A percentile compares a stretch with the other conserved stretches of the same genome.
Conservation (phyloP, 2,329 filamentous ascomycete species). For the Talaromyces piceae region DNA sequence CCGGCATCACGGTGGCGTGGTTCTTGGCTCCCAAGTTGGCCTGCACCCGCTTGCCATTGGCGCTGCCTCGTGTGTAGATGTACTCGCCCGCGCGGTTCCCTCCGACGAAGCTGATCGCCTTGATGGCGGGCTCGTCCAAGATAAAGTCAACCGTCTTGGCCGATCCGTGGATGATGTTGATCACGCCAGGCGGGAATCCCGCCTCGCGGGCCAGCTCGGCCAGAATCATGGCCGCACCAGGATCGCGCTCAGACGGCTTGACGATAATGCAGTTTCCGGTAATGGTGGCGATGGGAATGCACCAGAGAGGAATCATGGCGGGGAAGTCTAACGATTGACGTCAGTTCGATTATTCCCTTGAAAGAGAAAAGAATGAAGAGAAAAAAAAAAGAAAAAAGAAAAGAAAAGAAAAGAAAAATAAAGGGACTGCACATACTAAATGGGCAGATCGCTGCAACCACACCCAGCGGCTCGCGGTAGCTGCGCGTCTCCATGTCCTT, state of each 20-base stretch:
- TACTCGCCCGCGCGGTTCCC: slow-evolving; percentile 60
- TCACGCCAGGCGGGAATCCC: slow-evolving; percentile 54
- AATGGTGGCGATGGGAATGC: slow-evolving; percentile 55
- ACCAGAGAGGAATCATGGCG: slow-evolving; percentile 65
- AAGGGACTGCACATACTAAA: slow-evolving; percentile 59
- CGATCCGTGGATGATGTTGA: slow-evolving; percentile 58
- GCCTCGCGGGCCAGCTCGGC: slow-evolving; percentile 54
- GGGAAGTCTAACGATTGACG: slow-evolving; percentile 49
- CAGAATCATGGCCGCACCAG: slow-evolving; percentile 54
- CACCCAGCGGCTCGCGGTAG: slow-evolving; percentile 58
- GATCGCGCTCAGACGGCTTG: slow-evolving; percentile 58
- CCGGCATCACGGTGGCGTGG: slow-evolving; percentile 56
- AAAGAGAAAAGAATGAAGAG: not conserved
- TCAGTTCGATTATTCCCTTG: not conserved
- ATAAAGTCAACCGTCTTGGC: slow-evolving; percentile 59
- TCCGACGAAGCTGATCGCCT: slow-evolving; percentile 59
- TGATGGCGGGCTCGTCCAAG: slow-evolving; percentile 57
- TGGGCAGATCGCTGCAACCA: slow-evolving; percentile 59
- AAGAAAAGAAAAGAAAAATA: no score
- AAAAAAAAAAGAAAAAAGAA: no score
- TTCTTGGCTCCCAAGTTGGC: slow-evolving; percentile 63
- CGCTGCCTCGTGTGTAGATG: slow-evolving; percentile 54
- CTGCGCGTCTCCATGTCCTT: slow-evolving; percentile 64
- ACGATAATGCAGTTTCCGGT: slow-evolving; percentile 56
- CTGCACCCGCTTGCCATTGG: slow-evolving; percentile 59